These are phyloP conservation scores for Karstenula rhodostoma DNA, from an alignment of 2,329 filamentous ascomycete species.

Conservation along the genomic window DNA sequence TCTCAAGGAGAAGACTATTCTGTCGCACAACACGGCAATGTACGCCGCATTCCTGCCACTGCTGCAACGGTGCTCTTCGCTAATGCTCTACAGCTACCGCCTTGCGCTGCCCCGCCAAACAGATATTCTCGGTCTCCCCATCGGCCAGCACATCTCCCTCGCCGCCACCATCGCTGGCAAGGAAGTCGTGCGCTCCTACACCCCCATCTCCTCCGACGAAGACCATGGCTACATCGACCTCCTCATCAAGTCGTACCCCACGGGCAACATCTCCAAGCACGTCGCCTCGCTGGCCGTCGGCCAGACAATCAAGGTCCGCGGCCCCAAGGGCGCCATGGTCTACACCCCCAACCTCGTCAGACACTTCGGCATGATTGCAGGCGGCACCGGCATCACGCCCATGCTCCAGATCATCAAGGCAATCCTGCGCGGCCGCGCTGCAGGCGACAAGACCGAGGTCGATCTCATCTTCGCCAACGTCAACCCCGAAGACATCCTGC, in stretches of 20 bases:
- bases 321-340: conserved; percentile 97
- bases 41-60: conserved; percentile 52
- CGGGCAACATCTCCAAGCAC: conserved; percentile 95
- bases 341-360: conserved; percentile 97
- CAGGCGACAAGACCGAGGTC: conserved; percentile 85
- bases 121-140: conserved; percentile 91
- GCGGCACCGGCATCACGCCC: conserved; percentile 96
- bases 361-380: conserved; percentile 97
- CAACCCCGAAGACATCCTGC: conserved; percentile 87
- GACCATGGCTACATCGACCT: conserved; percentile 89
- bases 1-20: conserved; percentile 91
- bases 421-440: conserved; percentile 77
- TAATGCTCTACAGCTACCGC: conserved; percentile 72
- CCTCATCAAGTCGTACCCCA: conserved; percentile 96
- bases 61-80: background rate
- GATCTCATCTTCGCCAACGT: conserved; percentile 98
- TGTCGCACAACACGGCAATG: conserved; percentile 99
- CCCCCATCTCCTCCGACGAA: conserved; percentile 52
- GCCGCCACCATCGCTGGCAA: conserved; percentile 64
- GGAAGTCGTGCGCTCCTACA: conserved; percentile 53
- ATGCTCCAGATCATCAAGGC: conserved; percentile 97
- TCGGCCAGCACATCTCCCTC: conserved; percentile 98
- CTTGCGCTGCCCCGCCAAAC: conserved; percentile 81
- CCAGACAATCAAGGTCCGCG: conserved; percentile 82
- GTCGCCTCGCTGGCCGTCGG: conserved; percentile 84